Evolutionary conservation across 202 grass and related monocot species (phyloP), one percentile per base, ranked within the genome.

Genomic region (Setaria viridis): DNA sequence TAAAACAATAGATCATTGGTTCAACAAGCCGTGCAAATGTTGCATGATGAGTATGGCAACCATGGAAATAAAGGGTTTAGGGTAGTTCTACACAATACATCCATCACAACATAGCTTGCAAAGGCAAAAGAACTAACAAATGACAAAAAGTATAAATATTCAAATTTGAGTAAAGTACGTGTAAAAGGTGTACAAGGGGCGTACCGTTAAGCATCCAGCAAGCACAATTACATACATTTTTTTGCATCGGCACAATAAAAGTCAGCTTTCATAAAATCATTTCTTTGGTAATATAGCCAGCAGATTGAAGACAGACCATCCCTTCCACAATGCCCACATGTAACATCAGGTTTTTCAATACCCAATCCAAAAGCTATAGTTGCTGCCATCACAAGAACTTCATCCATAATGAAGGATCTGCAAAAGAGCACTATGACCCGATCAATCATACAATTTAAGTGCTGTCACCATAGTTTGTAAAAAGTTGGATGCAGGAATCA

Each of bases 331-430:
- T 91, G 88, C 45, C 96, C 88, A 42, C 89, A 95, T 89, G 93
- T 95, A 83, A 98, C 77, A 86, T 98, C 90, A 83, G 93, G 96
- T 71, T 98, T 95, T 77, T 98, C 95, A 67, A 98, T 98, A 76
- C 95, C 95, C 95, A 98, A 95, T 39, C 95, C 95, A 95, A 95
- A 98, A 79, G 95, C 95, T 84, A 98, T 84, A 66, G 95, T 95
- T 76, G 95, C 95, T 77, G 95, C 90, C 93, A 98, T 94, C 48
- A 98, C 88, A 70, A 87, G 70, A 72, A 84, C 74, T 90, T 98
- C 95, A 50, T 98, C 95, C 86, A 89, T 90, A 77, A 98, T 90
- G 80, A 98, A 98, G 29, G 93, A 91, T 91, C 95, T 98, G 91
- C 48, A 88, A 85, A 76, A 42, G 19, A 74, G 45, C 60, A 64